phyloP scores from a whole-genome alignment of 2,329 filamentous ascomycete genomes.

The Colletotrichum brevisporum region DNA sequence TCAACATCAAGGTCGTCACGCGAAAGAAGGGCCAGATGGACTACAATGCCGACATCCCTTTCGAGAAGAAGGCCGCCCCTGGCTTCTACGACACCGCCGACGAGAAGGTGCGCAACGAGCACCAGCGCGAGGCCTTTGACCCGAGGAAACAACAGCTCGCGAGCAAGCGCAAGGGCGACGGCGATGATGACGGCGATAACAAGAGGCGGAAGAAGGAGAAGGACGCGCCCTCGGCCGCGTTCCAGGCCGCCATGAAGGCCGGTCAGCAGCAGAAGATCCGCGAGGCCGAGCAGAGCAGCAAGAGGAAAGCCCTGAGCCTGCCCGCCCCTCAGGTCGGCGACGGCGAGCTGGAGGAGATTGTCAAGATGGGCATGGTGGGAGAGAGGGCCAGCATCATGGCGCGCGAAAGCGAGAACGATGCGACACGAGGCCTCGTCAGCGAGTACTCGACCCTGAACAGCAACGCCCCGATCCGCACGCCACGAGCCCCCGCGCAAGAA shows the following conservation, averaged over 20 bases:
- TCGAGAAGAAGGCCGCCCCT: constrained; percentile 89
- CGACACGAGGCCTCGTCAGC: constrained; percentile 87
- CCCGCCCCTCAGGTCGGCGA: constrained; percentile 94
- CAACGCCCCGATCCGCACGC: constrained; percentile 90
- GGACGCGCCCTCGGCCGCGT: constrained; percentile 80
- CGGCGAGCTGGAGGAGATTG: constrained; percentile 93
- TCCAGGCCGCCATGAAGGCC: constrained; percentile 91
- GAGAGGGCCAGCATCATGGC: constrained; percentile 85
- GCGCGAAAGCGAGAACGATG: constrained; percentile 83
- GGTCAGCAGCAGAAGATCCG: constrained; percentile 95
- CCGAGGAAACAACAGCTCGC: constrained; percentile 91
- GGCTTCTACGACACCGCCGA: constrained; percentile 96
- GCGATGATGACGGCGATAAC: constrained; percentile 83
- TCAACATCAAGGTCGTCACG: constrained; percentile 95
- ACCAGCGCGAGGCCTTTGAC: constrained; percentile 87
- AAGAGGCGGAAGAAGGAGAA: constrained; percentile 92
- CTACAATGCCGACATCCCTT: constrained; percentile 98
- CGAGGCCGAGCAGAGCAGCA: constrained; percentile 97
- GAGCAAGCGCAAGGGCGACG: constrained; percentile 93
- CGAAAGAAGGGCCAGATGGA: constrained; percentile 98
- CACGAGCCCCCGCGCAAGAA: constrained; percentile 90
- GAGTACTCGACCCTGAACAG: constrained; percentile 88
- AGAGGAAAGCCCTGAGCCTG: constrained; percentile 84
- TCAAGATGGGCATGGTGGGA: constrained; percentile 97
- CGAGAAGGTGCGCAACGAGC: constrained; percentile 85